Evolutionary conservation across 176 grass and related monocot species (phyloP).

Genomic region (Aechmea fasciata): DNA sequence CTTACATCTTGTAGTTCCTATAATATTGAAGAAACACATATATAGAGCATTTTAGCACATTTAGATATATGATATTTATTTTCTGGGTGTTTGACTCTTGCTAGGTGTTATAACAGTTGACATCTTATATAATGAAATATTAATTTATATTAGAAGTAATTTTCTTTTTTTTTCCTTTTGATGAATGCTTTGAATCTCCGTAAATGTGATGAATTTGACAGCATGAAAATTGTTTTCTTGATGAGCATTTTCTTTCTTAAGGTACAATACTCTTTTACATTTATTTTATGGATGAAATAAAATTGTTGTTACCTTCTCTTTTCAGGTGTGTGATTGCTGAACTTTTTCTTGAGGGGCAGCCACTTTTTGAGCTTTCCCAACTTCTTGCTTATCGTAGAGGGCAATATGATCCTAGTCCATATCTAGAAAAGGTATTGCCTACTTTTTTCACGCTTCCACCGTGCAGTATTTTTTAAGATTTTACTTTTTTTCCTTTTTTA

Average conservation of each 20-base stretch:
- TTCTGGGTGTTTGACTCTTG: too few relatives aligned
- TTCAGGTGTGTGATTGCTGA: constrained; percentile 96
- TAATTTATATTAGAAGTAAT: too few relatives aligned
- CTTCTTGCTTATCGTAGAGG: constrained; percentile 93
- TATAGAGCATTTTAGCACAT: not conserved
- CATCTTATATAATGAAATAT: too few relatives aligned
- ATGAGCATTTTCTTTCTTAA: not conserved
- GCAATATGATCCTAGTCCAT: constrained; percentile 62
- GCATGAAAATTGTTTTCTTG: too few relatives aligned
- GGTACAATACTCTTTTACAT: not conserved
- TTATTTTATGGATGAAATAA: not conserved
- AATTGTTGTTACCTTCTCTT: constrained; percentile 1
- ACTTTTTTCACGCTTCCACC: constrained; percentile 17
- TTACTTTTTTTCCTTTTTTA: constrained; percentile 7
- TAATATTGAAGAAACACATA: not conserved
- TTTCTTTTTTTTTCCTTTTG: too few relatives aligned
- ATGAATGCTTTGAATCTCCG: too few relatives aligned
- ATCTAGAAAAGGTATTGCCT: constrained; percentile 68
- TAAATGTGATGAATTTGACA: too few relatives aligned
- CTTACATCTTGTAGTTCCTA: not conserved
- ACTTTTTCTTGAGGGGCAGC: constrained; percentile 78
- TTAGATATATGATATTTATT: too few relatives aligned
- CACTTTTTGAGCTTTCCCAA: constrained; percentile 91
- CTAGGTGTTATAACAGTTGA: too few relatives aligned
- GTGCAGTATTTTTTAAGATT: constrained; percentile 9